phyloP scores from a whole-genome alignment of 2,329 filamentous ascomycete species.

The Amphichorda felina region DNA sequence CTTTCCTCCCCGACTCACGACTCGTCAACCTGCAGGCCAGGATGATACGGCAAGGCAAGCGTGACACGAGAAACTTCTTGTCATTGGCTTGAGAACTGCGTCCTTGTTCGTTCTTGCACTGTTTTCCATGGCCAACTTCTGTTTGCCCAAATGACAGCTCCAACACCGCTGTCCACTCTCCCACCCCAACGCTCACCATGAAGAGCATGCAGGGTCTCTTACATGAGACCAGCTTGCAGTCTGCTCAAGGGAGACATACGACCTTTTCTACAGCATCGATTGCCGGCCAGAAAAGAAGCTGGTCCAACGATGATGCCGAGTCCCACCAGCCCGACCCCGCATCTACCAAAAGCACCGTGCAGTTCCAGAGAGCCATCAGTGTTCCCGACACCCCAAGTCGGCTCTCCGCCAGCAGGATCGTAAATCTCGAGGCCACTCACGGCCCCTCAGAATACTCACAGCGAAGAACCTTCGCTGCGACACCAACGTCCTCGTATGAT shows the following conservation, averaged over 20 bases:
- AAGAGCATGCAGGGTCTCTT: constrained; percentile 26
- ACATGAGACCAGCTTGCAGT: constrained; percentile 40
- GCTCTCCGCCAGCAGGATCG: constrained; percentile 33
- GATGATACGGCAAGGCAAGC: too few species aligned
- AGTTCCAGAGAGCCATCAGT: constrained; percentile 21
- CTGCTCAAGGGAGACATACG: constrained; percentile 25
- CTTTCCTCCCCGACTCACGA: too few species aligned
- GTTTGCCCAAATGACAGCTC: too few species aligned
- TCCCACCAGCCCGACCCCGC: constrained; percentile 2
- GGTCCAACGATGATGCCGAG: constrained; percentile 11
- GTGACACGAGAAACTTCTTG: too few species aligned
- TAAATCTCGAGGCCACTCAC: constrained; percentile 12
- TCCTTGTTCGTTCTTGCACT: too few species aligned
- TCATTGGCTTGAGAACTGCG: too few species aligned
- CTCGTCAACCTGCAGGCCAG: too few species aligned
- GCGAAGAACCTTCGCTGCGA: constrained; percentile 36
- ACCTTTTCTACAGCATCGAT: constrained; percentile 25
- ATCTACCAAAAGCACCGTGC: constrained; percentile 7
- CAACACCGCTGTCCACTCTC: not conserved
- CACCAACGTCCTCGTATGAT: constrained; percentile 38
- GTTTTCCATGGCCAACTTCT: too few species aligned
- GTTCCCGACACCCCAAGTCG: constrained; percentile 16
- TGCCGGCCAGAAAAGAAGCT: constrained; percentile 36
- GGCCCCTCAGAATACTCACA: constrained; percentile 44
- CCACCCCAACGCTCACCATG: constrained; percentile 14